Percentiles rank a stretch among this genome's conserved stretches.
Evolutionary conservation across 2,329 filamentous ascomycete species (phyloP).

Genomic region (Colletotrichum lini): DNA sequence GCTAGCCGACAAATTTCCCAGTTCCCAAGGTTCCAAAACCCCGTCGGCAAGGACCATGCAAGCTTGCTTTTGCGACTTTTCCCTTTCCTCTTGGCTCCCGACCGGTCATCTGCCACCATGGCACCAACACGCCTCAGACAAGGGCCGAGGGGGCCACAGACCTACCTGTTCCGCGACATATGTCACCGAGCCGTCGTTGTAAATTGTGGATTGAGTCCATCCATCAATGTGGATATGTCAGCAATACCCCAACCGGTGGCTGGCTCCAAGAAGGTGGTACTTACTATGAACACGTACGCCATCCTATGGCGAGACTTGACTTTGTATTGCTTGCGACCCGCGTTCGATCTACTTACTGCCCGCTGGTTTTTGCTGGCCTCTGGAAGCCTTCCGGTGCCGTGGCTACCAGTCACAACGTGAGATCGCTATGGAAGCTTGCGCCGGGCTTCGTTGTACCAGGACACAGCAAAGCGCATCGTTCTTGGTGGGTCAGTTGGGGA

Average conservation of each 20-base stretch:
- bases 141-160: conserved; percentile 28
- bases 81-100: conserved; percentile 10
- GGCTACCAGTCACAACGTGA: conserved; percentile 10
- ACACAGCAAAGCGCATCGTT: conserved; percentile 16
- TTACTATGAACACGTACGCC: neutral
- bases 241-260: conserved; percentile 13
- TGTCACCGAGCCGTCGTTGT: conserved; percentile 30
- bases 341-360: conserved; percentile 1
- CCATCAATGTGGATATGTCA: conserved; percentile 35
- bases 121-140: conserved; percentile 20
- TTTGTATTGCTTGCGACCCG: neutral
- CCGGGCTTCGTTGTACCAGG: conserved; percentile 27
- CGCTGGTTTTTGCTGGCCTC: conserved; percentile 11
- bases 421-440: conserved; percentile 22
- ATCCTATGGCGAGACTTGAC: conserved; percentile 4
- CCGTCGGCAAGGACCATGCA: conserved; percentile 3
- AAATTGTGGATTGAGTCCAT: conserved; percentile 16
- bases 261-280: neutral
- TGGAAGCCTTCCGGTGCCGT: neutral
- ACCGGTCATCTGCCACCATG: conserved; percentile 43
- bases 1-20: conserved; percentile 45
- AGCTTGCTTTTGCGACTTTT: conserved; percentile 26
- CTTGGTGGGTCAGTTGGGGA: conserved; percentile 2
- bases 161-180: conserved; percentile 4
- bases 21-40: conserved; percentile 5